Percentiles rank a stretch among this genome's conserved stretches.
Evolutionary conservation across 2,329 filamentous ascomycete genomes (phyloP).

Genomic region (Fusarium annulatum): DNA sequence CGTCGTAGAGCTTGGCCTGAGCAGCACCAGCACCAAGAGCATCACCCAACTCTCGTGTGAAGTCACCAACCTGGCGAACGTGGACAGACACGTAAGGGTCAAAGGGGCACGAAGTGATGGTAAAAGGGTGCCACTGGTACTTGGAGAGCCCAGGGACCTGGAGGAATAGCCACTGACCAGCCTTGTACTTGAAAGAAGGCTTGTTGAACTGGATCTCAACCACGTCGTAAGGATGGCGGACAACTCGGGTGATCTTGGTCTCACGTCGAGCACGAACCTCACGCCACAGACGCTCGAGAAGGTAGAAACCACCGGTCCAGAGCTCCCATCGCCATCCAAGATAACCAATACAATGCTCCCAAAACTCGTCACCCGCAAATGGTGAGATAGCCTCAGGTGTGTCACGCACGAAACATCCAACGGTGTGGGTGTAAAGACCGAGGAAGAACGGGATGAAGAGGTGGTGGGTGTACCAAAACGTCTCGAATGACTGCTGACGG

Average conservation of each 20-base stretch:
- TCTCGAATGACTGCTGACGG: slow-evolving; percentile 96
- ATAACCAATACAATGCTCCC: slow-evolving; percentile 94
- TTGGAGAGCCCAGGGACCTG: slow-evolving; percentile 89
- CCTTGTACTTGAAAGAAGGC: slow-evolving; percentile 97
- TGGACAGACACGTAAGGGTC: slow-evolving; percentile 96
- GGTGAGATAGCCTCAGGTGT: slow-evolving; percentile 78
- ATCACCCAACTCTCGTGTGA: slow-evolving; percentile 92
- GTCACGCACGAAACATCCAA: slow-evolving; percentile 95
- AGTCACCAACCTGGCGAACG: slow-evolving; percentile 96
- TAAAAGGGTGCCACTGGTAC: slow-evolving; percentile 98
- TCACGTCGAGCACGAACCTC: slow-evolving; percentile 86
- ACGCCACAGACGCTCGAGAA: slow-evolving; percentile 88
- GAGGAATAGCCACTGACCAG: slow-evolving; percentile 97
- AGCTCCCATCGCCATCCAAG: slow-evolving; percentile 98
- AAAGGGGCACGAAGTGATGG: slow-evolving; percentile 97
- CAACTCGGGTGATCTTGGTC: slow-evolving; percentile 92
- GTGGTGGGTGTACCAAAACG: slow-evolving; percentile 99
- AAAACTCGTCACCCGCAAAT: slow-evolving; percentile 84
- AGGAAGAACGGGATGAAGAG: slow-evolving; percentile 97
- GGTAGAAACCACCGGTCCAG: slow-evolving; percentile 84
- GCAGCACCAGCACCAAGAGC: slow-evolving; percentile 90
- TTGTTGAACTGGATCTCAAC: slow-evolving; percentile 98
- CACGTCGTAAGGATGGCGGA: slow-evolving; percentile 95
- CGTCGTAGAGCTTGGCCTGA: slow-evolving; percentile 90
- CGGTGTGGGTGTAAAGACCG: slow-evolving; percentile 94